These are phyloP conservation scores for Ulota crispa DNA, from an alignment of 225 moss, liverwort and hornwort species.

Conservation along the genomic window DNA sequence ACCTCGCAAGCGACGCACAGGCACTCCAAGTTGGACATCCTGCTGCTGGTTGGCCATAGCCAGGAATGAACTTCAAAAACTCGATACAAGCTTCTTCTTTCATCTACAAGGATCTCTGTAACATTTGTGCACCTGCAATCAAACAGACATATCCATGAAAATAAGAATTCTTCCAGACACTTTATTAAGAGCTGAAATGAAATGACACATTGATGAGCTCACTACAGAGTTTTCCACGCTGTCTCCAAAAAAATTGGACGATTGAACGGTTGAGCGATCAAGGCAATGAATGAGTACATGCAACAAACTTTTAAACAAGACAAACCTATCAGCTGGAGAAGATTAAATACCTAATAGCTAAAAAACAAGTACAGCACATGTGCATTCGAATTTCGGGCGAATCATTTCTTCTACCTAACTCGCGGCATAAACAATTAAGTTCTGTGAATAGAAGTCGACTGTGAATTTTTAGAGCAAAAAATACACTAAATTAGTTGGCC, in stretches of 20 bases:
- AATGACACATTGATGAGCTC: neutral
- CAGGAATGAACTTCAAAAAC: neutral
- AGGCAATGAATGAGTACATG: neutral
- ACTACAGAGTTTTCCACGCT: neutral
- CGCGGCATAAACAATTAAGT: neutral
- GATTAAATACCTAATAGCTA: neutral
- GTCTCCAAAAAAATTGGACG: neutral
- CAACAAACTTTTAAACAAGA: neutral
- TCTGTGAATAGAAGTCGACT: neutral
- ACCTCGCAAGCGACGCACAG: conserved; percentile 45
- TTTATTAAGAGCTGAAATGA: neutral
- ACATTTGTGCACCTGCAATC: neutral
- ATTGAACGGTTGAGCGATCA: neutral
- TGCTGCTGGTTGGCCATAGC: conserved; percentile 32
- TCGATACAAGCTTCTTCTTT: neutral
- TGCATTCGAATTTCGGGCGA: neutral
- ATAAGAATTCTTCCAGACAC: neutral
- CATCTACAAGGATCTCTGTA: neutral
- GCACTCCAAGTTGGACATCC: conserved; percentile 22
- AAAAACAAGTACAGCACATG: neutral
- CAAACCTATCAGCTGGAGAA: neutral
- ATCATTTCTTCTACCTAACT: neutral
- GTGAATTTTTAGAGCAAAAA: neutral
- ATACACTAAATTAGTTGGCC: neutral
- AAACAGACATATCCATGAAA: neutral